A percentile compares a stretch with the other conserved stretches of the same genome.
Evolutionary conservation across 495 filamentous ascomycete species (phyloP).

Genomic region (Glonium stellatum): DNA sequence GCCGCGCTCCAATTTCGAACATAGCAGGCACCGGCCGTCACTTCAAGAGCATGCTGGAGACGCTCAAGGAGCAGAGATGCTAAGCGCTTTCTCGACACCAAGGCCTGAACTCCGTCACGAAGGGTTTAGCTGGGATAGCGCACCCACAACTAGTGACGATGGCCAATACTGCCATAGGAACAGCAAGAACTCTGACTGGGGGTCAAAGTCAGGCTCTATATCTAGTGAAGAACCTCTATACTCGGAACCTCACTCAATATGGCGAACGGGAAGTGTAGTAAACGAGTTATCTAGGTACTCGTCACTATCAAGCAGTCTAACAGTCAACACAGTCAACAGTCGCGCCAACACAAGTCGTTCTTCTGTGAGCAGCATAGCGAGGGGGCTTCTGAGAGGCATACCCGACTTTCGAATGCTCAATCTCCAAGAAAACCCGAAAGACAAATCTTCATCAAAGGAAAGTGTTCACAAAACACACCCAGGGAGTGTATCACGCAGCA

Average conservation of each 20-base stretch:
- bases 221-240: neutral
- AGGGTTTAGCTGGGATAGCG: neutral
- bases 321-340: too few species aligned
- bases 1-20: neutral
- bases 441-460: too few species aligned
- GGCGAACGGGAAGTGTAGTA: too few species aligned
- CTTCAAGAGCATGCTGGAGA: slow-evolving; percentile 12
- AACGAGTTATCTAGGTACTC: neutral
- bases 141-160: neutral
- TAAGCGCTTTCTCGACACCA: neutral
- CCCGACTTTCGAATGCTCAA: neutral
- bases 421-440: neutral
- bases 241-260: neutral
- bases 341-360: slow-evolving; percentile 1
- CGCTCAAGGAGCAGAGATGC: neutral
- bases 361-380: slow-evolving; percentile 6
- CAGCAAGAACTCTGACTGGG: too few species aligned
- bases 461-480: too few species aligned
- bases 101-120: neutral
- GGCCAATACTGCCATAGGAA: neutral
- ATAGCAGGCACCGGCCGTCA: slow-evolving; percentile 5
- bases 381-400: neutral
- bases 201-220: too few species aligned
- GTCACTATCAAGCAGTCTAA: neutral
- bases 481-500: too few species aligned